phyloP scores from a whole-genome alignment of 2,329 filamentous ascomycete genomes.

The Ampelomyces quisqualis region DNA sequence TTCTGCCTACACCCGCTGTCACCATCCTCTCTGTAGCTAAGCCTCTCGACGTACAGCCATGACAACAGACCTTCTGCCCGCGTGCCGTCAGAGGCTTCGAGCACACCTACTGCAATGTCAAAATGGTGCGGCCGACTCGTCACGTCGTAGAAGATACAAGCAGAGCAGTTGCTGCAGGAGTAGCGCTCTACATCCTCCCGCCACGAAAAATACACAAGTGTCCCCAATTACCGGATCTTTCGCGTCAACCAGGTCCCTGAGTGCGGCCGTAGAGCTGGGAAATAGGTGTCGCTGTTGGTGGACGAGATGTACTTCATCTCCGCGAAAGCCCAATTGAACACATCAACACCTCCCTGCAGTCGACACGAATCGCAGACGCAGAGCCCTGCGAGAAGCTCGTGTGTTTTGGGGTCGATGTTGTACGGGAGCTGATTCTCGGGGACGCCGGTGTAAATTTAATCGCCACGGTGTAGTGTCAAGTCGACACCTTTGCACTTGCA shows the following conservation, averaged over 20 bases:
- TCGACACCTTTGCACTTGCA: constrained; percentile 54
- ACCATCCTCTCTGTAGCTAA: constrained; percentile 34
- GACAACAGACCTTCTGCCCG: constrained; percentile 49
- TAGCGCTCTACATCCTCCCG: constrained; percentile 51
- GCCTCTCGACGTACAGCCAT: constrained; percentile 45
- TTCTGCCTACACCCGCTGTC: constrained; percentile 47
- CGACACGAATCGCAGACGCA: constrained; percentile 55
- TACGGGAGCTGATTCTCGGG: constrained; percentile 42
- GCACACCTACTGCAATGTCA: constrained; percentile 50
- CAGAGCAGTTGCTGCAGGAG: constrained; percentile 53
- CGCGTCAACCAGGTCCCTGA: constrained; percentile 41
- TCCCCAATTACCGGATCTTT: constrained; percentile 47
- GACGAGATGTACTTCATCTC: constrained; percentile 47
- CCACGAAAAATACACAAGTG: constrained; percentile 48
- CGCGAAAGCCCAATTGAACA: constrained; percentile 51
- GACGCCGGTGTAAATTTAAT: constrained; percentile 29
- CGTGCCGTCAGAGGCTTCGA: constrained; percentile 50
- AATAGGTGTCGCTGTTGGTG: constrained; percentile 9
- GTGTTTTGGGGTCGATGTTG: constrained; percentile 48
- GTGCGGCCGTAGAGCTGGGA: constrained; percentile 32
- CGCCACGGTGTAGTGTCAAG: constrained; percentile 42
- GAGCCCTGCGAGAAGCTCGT: constrained; percentile 45
- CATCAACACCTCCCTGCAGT: constrained; percentile 45
- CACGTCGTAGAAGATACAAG: constrained; percentile 50
- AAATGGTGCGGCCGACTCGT: constrained; percentile 45